Percentiles rank a stretch among this genome's conserved stretches.
Conservation (phyloP, 257 asterid species). For the Salvia splendens region DNA sequence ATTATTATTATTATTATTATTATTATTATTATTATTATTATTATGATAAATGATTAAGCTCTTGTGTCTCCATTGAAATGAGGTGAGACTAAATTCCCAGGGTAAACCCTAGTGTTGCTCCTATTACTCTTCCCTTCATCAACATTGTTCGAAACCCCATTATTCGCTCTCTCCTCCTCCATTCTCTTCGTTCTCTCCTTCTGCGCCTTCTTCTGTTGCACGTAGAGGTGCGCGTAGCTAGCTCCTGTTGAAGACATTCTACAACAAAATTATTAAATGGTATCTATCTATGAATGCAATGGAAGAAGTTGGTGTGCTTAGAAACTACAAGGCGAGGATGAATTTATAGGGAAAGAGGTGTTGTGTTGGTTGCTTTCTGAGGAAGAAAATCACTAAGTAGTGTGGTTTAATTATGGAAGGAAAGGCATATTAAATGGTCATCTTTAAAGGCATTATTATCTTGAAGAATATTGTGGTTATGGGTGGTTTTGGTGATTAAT, state of each 20-base stretch:
- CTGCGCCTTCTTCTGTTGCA: conserved; percentile 47
- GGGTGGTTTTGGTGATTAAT: conserved; percentile 32
- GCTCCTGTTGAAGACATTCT: conserved; percentile 53
- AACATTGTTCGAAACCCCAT: conserved; percentile 20
- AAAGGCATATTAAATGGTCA: conserved; percentile 25
- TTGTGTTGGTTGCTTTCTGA: conserved; percentile 25
- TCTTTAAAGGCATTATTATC: conserved; percentile 38
- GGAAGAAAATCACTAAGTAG: conserved; percentile 29
- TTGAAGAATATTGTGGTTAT: conserved; percentile 23
- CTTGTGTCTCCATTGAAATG: conserved; percentile 29
- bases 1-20: no score
- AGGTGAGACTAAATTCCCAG: conserved; percentile 33
- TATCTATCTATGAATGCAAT: neutral
- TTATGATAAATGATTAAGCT: conserved; percentile 16
- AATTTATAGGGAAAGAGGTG: conserved; percentile 44
- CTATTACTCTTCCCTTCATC: conserved; percentile 26
- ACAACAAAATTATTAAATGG: neutral
- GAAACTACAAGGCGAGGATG: conserved; percentile 10
- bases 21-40: no score
- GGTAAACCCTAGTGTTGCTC: conserved; percentile 43
- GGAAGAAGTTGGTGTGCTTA: conserved; percentile 14
- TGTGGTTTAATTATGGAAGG: conserved; percentile 28
- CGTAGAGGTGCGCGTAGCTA: conserved; percentile 42
- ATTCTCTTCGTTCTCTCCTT: conserved; percentile 36
- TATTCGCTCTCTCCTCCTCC: conserved; percentile 38